Evolutionary conservation across 179 eudicot genomes (phyloP).

Genomic region (Silene noctiflora): DNA sequence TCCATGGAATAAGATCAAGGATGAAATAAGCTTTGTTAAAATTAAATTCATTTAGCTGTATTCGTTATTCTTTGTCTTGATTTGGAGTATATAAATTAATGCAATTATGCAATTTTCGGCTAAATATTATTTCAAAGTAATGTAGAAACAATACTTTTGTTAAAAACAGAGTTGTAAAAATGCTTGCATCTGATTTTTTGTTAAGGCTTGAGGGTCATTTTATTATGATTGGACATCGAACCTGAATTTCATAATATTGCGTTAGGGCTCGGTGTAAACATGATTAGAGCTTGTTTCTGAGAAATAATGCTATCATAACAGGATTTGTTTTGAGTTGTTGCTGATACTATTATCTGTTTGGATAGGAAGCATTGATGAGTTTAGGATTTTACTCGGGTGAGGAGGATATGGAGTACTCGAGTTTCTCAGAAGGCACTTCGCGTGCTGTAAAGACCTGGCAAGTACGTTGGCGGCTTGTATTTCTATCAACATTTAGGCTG

Average conservation of each 20-base stretch:
- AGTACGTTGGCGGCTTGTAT: constrained; percentile 44
- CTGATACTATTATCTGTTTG: background rate
- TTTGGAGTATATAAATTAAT: too few relatives aligned
- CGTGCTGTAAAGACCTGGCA: constrained; percentile 98
- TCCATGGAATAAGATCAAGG: too few relatives aligned
- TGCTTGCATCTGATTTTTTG: too few relatives aligned
- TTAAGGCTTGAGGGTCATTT: background rate
- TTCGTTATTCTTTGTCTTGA: too few relatives aligned
- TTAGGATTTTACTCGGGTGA: constrained; percentile 92
- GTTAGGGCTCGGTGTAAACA: background rate
- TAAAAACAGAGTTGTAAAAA: too few relatives aligned
- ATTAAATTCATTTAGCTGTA: too few relatives aligned
- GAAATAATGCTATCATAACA: background rate
- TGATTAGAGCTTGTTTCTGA: background rate
- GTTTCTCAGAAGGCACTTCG: constrained; percentile 72
- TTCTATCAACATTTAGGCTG: background rate
- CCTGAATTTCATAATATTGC: background rate
- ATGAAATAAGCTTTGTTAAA: too few relatives aligned
- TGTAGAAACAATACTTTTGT: too few relatives aligned
- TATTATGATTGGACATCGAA: too few relatives aligned
- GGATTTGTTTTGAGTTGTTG: constrained; percentile 1
- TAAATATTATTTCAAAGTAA: too few relatives aligned
- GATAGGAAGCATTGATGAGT: constrained; percentile 72
- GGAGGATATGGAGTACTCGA: constrained; percentile 82
- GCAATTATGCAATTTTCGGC: too few relatives aligned